phyloP scores from a whole-genome alignment of 2,329 filamentous ascomycete genomes.

The Trichothecium sympodiale region DNA sequence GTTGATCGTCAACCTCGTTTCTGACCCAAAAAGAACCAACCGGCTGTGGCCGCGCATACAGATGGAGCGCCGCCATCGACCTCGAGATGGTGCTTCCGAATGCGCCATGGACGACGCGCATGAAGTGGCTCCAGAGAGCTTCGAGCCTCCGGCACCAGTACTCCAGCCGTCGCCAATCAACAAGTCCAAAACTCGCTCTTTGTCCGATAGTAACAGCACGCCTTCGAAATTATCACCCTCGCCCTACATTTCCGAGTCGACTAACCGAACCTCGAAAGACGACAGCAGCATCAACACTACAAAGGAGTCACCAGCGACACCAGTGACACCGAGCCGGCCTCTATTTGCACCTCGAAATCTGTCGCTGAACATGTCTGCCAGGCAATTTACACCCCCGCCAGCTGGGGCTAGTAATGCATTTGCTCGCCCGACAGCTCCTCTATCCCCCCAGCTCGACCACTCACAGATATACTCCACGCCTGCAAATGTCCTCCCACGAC shows the following conservation, averaged over 20 bases:
- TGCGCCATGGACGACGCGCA: slow-evolving; percentile 3
- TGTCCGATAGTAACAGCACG: slow-evolving; percentile 52
- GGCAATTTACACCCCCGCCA: slow-evolving; percentile 24
- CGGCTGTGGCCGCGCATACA: too few relatives aligned
- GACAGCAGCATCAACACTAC: slow-evolving; percentile 43
- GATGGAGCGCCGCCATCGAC: neutral
- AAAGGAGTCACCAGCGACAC: slow-evolving; percentile 18
- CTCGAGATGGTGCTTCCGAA: slow-evolving; percentile 2
- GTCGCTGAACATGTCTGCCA: slow-evolving; percentile 22
- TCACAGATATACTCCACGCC: slow-evolving; percentile 80
- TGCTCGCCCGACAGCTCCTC: slow-evolving; percentile 46
- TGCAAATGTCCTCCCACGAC: slow-evolving; percentile 75
- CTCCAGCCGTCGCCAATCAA: slow-evolving; percentile 27
- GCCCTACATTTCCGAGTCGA: slow-evolving; percentile 42
- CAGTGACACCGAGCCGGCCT: slow-evolving; percentile 64
- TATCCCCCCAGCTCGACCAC: slow-evolving; percentile 78
- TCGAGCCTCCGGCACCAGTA: slow-evolving; percentile 5
- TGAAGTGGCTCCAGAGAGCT: neutral
- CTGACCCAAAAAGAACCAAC: neutral
- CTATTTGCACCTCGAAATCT: slow-evolving; percentile 53
- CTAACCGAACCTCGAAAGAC: slow-evolving; percentile 51
- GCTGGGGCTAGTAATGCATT: slow-evolving; percentile 20
- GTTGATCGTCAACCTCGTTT: too few relatives aligned
- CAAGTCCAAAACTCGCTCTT: slow-evolving; percentile 51
- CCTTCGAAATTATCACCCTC: slow-evolving; percentile 47